Base-by-base conservation (phyloP, 2,329 filamentous ascomycete species). In the Mycogone perniciosa region DNA sequence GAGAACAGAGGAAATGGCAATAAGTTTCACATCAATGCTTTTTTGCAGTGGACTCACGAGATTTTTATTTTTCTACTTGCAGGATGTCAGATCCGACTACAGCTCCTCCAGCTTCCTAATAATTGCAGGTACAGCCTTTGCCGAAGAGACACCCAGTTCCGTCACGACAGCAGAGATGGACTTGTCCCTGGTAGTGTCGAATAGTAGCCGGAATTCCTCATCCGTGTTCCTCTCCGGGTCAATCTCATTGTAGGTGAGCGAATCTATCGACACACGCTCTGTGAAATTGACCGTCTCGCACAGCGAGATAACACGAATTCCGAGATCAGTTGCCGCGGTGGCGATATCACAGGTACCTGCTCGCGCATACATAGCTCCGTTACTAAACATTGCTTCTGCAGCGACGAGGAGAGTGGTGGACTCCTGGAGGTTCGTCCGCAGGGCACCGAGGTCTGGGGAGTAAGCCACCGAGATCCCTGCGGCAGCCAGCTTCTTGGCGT, bases 211-310 rank as follows among this genome's bases (percentile, higher is more conserved):
- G 64, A 82, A 80, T 4, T 68, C 71, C 37, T 73, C 72, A 13
- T 71, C 69, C 11, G 75, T 72, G 71, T 71, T 89, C 76, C 67
- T 86, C 81, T 69, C 89, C 63, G 67, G 91, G 78, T 70, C 90
- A 55, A 96, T 85, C 73, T 99, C 93, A 67, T 99, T 99, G 62
- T 89, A 85, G 39, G 93, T 92, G 58, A 97, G 88, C 27, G 89
- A 92, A 70, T 97, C 93, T 10, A 95, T 82, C 6, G 89, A 88
- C 8, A 96, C 89, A 52, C 89, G 85, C 84, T 72, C 80, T 31
- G 62, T 93, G 67, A 97, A 96, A 71, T 97, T 99, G 72, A 97
- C 85, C 4, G 87, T 93, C 72, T 97, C 92, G 67, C 89, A 96
- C 53, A 95, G 86, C 3, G 95, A 89, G 33, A 95, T 84, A 52